A percentile compares a stretch with the other conserved stretches of the same genome.
Evolutionary conservation across 2,329 filamentous ascomycete species (phyloP).

Genomic region (Neopestalotiopsis sp.): DNA sequence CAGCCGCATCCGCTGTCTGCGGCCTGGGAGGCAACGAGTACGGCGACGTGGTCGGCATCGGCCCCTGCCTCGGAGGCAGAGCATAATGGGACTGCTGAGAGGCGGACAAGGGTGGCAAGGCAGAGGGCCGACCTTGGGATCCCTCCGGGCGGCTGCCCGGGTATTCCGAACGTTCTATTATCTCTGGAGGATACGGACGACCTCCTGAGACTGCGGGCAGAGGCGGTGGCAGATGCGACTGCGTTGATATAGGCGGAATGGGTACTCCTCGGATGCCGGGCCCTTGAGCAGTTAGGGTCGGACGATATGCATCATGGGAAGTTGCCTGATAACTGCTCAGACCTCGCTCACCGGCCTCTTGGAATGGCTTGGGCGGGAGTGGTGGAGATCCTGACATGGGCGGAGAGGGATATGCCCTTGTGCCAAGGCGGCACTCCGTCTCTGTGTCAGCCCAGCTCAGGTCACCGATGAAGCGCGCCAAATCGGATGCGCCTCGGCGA

Average conservation of each 20-base stretch:
- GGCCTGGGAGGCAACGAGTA: conserved; percentile 39
- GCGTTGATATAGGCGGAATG: conserved; percentile 34
- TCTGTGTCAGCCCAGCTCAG: conserved; percentile 61
- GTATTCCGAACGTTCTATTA: conserved; percentile 46
- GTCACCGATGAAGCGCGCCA: conserved; percentile 61
- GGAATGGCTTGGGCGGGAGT: conserved; percentile 62
- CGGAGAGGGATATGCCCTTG: conserved; percentile 72
- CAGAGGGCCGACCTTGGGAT: conserved; percentile 35
- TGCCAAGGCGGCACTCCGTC: conserved; percentile 58
- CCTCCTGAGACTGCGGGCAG: conserved; percentile 31
- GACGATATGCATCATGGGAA: conserved; percentile 58
- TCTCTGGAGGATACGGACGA: conserved; percentile 45
- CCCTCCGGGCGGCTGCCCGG: conserved; percentile 46
- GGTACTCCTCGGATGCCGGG: conserved; percentile 41
- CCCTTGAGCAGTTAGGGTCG: conserved; percentile 42
- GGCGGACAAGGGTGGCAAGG: conserved; percentile 40
- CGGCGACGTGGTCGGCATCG: conserved; percentile 33
- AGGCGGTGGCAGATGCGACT: conserved; percentile 23
- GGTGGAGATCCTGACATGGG: conserved; percentile 76
- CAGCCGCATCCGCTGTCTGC: conserved; percentile 48
- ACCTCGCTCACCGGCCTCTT: conserved; percentile 61
- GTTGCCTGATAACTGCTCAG: conserved; percentile 52
- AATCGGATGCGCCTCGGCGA: conserved; percentile 62
- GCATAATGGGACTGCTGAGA: conserved; percentile 43
- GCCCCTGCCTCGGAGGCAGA: conserved; percentile 39